Conservation (phyloP, 768 basidiomycete species). For the Leccinum ochraceum region DNA sequence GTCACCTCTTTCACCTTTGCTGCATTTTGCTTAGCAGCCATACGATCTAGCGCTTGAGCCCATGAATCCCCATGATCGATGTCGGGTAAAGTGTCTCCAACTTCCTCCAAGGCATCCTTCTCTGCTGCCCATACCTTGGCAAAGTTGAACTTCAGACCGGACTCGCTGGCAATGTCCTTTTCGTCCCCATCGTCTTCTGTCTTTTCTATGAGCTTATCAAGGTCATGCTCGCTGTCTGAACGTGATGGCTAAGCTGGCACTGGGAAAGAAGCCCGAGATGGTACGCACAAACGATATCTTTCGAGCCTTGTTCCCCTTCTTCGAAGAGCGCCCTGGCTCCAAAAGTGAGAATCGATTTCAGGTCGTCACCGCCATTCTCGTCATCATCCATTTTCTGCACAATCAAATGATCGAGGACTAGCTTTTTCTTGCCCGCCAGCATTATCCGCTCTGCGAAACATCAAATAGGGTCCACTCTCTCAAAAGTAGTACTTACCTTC, state of each 20-base stretch:
- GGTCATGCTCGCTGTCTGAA: conserved; percentile 75
- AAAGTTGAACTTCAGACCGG: conserved; percentile 73
- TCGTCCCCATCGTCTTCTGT: conserved; percentile 74
- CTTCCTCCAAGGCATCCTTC: conserved; percentile 67
- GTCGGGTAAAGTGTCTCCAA: conserved; percentile 51
- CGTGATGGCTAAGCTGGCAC: neutral
- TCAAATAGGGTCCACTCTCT: conserved; percentile 4
- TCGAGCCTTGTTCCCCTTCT: too few relatives aligned
- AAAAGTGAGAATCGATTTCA: conserved; percentile 87
- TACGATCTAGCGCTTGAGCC: conserved; percentile 63
- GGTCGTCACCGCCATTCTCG: conserved; percentile 71
- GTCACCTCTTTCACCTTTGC: conserved; percentile 52
- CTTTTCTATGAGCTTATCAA: conserved; percentile 84
- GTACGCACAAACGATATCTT: too few relatives aligned
- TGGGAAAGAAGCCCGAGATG: neutral
- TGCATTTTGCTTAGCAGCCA: conserved; percentile 43
- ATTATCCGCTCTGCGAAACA: conserved; percentile 77
- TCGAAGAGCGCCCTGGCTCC: conserved; percentile 88
- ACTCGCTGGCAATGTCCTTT: conserved; percentile 47
- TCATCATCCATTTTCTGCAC: conserved; percentile 94
- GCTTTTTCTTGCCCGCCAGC: conserved; percentile 92
- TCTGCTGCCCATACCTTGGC: conserved; percentile 92
- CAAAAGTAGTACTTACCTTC: conserved; percentile 56
- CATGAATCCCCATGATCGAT: conserved; percentile 74
- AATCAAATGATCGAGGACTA: conserved; percentile 91